Percentiles rank a stretch among this genome's conserved stretches.
Evolutionary conservation across 805 yeast genomes (phyloP).

Genomic region (Scheffersomyces stipitis): DNA sequence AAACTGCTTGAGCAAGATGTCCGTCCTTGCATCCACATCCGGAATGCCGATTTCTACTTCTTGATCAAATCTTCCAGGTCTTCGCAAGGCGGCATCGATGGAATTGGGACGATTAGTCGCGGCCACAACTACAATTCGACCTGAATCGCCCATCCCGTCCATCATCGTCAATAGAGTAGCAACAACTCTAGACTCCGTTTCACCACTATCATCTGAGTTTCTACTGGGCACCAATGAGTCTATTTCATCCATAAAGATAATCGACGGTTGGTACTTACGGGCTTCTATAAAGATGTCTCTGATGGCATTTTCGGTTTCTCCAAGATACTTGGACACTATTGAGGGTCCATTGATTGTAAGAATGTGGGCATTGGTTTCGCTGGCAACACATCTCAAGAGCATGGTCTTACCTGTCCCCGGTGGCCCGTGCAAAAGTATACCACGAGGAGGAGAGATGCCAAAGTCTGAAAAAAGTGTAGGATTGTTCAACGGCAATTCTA

Average conservation of each 20-base stretch:
- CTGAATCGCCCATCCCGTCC: constrained; percentile 72
- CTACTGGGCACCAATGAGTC: constrained; percentile 89
- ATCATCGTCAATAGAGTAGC: constrained; percentile 81
- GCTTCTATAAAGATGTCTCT: constrained; percentile 86
- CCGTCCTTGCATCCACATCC: constrained; percentile 73
- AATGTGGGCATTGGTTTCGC: constrained; percentile 78
- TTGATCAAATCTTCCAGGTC: constrained; percentile 89
- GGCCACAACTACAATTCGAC: constrained; percentile 67
- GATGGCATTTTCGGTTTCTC: constrained; percentile 89
- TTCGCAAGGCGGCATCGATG: constrained; percentile 68
- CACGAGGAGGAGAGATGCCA: constrained; percentile 91
- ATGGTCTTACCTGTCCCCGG: constrained; percentile 97
- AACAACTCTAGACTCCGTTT: constrained; percentile 86
- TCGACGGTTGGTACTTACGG: constrained; percentile 76
- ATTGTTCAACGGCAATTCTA: constrained; percentile 76
- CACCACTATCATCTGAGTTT: constrained; percentile 82
- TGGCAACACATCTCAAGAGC: constrained; percentile 79
- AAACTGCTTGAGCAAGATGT: constrained; percentile 68
- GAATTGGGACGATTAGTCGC: constrained; percentile 74
- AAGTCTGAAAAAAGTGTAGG: constrained; percentile 78
- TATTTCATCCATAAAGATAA: constrained; percentile 88
- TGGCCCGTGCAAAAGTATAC: constrained; percentile 91
- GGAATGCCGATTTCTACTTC: constrained; percentile 93
- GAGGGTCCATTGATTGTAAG: constrained; percentile 87
- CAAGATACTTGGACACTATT: constrained; percentile 87